These are phyloP conservation scores for Rhynchosporium agropyri DNA, from an alignment of 2,329 filamentous ascomycete genomes.

Conservation along the genomic window DNA sequence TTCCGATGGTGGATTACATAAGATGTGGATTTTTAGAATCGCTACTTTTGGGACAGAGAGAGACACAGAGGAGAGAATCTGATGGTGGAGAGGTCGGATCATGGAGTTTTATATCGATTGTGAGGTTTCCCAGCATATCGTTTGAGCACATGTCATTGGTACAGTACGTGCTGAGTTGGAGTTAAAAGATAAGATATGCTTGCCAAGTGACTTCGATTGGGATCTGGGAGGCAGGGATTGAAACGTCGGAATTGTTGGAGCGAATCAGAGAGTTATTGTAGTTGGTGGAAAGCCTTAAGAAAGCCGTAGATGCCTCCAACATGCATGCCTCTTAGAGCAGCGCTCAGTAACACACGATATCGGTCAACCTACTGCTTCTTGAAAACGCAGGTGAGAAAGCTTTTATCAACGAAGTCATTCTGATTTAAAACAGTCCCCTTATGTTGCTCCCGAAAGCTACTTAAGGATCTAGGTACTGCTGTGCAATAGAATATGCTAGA, in stretches of 20 bases:
- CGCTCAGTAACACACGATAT: no score
- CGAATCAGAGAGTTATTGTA: conserved; percentile 2
- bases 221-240: not conserved
- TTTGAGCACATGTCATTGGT: conserved; percentile 23
- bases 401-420: no score
- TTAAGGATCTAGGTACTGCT: no score
- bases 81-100: not conserved
- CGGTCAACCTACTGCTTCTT: no score
- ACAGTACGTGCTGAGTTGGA: not conserved
- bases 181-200: conserved; percentile 9
- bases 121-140: conserved; percentile 13
- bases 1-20: not conserved
- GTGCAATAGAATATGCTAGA: no score
- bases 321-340: no score
- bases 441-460: no score
- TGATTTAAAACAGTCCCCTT: no score
- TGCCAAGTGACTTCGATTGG: conserved; percentile 10
- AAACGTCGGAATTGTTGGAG: not conserved
- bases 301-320: not conserved
- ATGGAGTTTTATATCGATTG: conserved; percentile 24
- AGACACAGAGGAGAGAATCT: not conserved
- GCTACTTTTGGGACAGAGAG: conserved; percentile 7
- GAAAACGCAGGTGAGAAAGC: no score
- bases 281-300: not conserved
- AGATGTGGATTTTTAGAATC: conserved; percentile 1